Conservation (phyloP, 495 filamentous ascomycete genomes). For the Neurospora sp. region DNA sequence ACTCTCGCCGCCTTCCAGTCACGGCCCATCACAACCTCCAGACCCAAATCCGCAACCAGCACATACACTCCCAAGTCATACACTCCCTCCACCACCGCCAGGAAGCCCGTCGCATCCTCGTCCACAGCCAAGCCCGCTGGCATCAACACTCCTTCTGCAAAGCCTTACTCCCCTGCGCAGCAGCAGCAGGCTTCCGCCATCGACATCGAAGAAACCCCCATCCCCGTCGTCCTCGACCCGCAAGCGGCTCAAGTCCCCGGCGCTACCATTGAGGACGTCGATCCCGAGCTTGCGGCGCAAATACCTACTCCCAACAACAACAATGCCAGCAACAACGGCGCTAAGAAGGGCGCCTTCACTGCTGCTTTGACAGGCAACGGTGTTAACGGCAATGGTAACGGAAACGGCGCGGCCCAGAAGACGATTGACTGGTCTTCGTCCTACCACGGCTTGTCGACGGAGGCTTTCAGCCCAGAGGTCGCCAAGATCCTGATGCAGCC, state of each 20-base stretch:
- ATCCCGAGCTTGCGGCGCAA: slow-evolving; percentile 11
- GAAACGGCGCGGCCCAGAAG: slow-evolving; percentile 37
- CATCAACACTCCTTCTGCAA: background rate
- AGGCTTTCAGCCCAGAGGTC: slow-evolving; percentile 68
- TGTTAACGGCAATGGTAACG: slow-evolving; percentile 6
- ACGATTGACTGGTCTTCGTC: slow-evolving; percentile 87
- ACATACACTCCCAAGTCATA: background rate
- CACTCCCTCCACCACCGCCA: background rate
- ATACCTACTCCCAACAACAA: slow-evolving; percentile 9
- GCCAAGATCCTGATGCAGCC: slow-evolving; percentile 60
- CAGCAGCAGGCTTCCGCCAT: background rate
- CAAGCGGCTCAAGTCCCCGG: slow-evolving; percentile 23
- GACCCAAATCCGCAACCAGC: background rate
- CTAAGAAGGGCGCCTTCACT: slow-evolving; percentile 3
- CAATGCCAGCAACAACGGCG: background rate
- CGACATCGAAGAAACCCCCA: background rate
- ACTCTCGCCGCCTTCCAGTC: background rate
- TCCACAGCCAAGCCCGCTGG: background rate
- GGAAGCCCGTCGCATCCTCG: background rate
- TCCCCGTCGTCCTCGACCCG: slow-evolving; percentile 11
- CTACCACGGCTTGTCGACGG: slow-evolving; percentile 74
- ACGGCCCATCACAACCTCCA: background rate
- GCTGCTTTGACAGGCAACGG: slow-evolving; percentile 13
- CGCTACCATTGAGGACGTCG: slow-evolving; percentile 22
- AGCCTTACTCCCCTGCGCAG: background rate